Percentiles rank a stretch among this genome's conserved stretches.
Evolutionary conservation across 129 eudicot genomes (phyloP).

Genomic region (Lactuca sativa): DNA sequence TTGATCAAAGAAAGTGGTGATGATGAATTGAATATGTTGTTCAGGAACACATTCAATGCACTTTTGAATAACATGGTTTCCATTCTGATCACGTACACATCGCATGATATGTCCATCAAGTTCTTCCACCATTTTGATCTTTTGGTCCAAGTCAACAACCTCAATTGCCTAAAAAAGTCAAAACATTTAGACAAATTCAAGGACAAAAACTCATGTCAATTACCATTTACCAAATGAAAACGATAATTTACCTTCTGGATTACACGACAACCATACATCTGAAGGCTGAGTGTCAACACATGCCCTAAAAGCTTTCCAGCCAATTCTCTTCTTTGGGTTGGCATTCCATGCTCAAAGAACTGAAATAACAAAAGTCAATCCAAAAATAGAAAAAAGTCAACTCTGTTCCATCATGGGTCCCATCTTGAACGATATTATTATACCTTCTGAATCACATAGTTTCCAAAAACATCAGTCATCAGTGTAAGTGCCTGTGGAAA

Average conservation of each 20-base stretch:
- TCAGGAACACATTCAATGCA: slow-evolving; percentile 98
- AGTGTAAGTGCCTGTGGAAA: slow-evolving; percentile 80
- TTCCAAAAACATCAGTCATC: slow-evolving; percentile 96
- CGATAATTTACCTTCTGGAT: slow-evolving; percentile 59
- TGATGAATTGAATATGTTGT: slow-evolving; percentile 74
- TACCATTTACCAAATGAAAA: background rate
- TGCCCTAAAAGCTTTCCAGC: slow-evolving; percentile 68
- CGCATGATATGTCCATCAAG: slow-evolving; percentile 92
- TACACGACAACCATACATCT: slow-evolving; percentile 83
- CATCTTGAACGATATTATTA: background rate
- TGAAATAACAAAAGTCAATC: slow-evolving; percentile 25
- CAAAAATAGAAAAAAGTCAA: background rate
- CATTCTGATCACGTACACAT: slow-evolving; percentile 94
- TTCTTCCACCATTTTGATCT: slow-evolving; percentile 88
- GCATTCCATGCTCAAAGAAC: slow-evolving; percentile 83
- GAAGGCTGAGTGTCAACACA: slow-evolving; percentile 74
- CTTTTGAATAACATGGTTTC: slow-evolving; percentile 90
- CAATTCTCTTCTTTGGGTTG: slow-evolving; percentile 66
- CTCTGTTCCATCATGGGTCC: background rate
- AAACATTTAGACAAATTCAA: background rate
- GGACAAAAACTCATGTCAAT: background rate
- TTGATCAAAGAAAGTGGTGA: slow-evolving; percentile 72
- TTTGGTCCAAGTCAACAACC: slow-evolving; percentile 93
- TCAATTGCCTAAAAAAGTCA: slow-evolving; percentile 68
- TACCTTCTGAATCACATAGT: slow-evolving; percentile 95